Percentiles rank a stretch among this genome's conserved stretches.
phyloP scores from a whole-genome alignment of 2,329 filamentous ascomycete genomes.

The Aspergillus pseudoterreus region DNA sequence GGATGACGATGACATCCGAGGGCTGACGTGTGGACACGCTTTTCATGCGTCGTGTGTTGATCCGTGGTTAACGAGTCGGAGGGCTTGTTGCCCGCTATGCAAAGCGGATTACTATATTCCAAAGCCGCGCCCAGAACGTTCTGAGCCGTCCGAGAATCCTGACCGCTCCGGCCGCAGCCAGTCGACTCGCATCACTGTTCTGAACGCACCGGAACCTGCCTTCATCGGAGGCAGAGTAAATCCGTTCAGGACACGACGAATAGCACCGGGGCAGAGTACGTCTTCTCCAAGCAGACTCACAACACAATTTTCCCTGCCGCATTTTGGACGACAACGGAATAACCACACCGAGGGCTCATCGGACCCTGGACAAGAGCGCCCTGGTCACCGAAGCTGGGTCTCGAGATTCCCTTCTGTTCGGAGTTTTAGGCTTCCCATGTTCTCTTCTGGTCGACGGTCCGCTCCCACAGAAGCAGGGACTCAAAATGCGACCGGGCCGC shows the following conservation, averaged over 20 bases:
- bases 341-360: too few species aligned
- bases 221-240: slow-evolving; percentile 28
- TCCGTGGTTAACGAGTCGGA: slow-evolving; percentile 89
- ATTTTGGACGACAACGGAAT: neutral
- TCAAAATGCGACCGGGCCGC: neutral
- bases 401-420: too few species aligned
- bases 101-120: slow-evolving; percentile 97
- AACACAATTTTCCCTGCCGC: neutral
- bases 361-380: too few species aligned
- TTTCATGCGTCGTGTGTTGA: slow-evolving; percentile 96
- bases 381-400: too few species aligned
- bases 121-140: slow-evolving; percentile 70
- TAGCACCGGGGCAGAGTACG: neutral
- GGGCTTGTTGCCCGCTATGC: slow-evolving; percentile 94
- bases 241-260: neutral
- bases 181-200: slow-evolving; percentile 21
- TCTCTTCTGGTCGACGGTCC: too few species aligned
- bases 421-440: too few species aligned
- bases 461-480: neutral
- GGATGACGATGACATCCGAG: slow-evolving; percentile 92
- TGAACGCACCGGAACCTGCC: slow-evolving; percentile 31
- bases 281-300: neutral
- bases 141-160: slow-evolving; percentile 21
- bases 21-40: slow-evolving; percentile 91
- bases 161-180: slow-evolving; percentile 31